Percentiles rank a stretch among this genome's conserved stretches.
phyloP scores from a whole-genome alignment of 257 asterid genomes.

The Orobanche coerulescens region DNA sequence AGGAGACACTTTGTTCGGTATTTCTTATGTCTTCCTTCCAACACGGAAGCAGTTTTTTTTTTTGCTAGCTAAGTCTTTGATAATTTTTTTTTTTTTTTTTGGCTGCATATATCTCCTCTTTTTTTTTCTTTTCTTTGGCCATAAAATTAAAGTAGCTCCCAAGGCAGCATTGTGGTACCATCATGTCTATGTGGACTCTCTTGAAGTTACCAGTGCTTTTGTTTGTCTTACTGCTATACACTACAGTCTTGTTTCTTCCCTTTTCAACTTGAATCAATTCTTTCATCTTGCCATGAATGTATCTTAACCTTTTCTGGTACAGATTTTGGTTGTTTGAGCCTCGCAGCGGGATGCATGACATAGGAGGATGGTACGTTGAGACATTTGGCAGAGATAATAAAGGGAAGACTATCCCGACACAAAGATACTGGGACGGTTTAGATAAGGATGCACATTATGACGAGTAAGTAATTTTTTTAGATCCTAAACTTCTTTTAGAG shows the following conservation, averaged over 20 bases:
- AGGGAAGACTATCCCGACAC: slow-evolving; percentile 55
- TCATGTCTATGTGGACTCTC: slow-evolving; percentile 5
- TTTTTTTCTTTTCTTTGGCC: neutral
- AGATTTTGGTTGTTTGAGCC: slow-evolving; percentile 98
- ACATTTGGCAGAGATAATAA: slow-evolving; percentile 74
- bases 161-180: neutral
- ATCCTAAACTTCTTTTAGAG: slow-evolving; percentile 15
- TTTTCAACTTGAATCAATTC: slow-evolving; percentile 3
- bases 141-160: neutral
- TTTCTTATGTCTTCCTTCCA: neutral
- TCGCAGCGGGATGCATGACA: slow-evolving; percentile 84
- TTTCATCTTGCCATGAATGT: slow-evolving; percentile 21
- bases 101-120: too few species aligned
- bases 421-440: slow-evolving; percentile 66
- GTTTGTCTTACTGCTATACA: neutral
- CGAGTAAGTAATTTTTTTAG: slow-evolving; percentile 48
- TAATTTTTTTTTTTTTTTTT: neutral
- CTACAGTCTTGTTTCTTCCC: neutral
- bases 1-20: slow-evolving; percentile 5
- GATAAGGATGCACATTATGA: slow-evolving; percentile 39
- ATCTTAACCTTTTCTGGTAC: slow-evolving; percentile 22
- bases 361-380: slow-evolving; percentile 97
- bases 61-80: neutral
- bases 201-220: neutral
- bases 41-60: neutral